A percentile compares a stretch with the other conserved stretches of the same genome.
phyloP scores from a whole-genome alignment of 805 yeast species.

The Candida ficus region DNA sequence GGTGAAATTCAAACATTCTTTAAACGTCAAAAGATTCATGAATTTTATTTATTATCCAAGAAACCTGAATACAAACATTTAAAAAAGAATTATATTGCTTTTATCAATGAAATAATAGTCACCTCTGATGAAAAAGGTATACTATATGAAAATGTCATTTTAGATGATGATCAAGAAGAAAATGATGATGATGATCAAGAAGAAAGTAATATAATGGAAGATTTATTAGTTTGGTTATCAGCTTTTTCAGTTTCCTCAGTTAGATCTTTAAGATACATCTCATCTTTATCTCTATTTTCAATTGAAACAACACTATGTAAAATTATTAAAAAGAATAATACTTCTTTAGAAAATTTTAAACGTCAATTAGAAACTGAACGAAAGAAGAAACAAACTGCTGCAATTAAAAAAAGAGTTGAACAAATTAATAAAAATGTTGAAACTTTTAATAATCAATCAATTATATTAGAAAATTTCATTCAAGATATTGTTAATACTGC shows the following conservation, averaged over 20 bases:
- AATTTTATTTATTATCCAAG: slow-evolving; percentile 59
- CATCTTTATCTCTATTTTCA: slow-evolving; percentile 54
- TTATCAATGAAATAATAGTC: slow-evolving; percentile 47
- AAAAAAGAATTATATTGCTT: slow-evolving; percentile 47
- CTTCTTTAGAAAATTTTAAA: slow-evolving; percentile 33
- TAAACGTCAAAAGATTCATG: slow-evolving; percentile 56
- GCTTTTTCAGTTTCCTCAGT: slow-evolving; percentile 64
- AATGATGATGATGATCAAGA: slow-evolving; percentile 31
- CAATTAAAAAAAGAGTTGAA: slow-evolving; percentile 38
- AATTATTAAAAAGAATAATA: slow-evolving; percentile 32
- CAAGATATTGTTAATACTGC: slow-evolving; percentile 62
- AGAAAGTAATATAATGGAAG: slow-evolving; percentile 38
- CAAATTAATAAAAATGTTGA: slow-evolving; percentile 40
- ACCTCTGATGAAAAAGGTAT: slow-evolving; percentile 58
- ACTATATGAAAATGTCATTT: slow-evolving; percentile 36
- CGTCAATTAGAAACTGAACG: slow-evolving; percentile 32
- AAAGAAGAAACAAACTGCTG: slow-evolving; percentile 30
- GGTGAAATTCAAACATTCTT: slow-evolving; percentile 65
- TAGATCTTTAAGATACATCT: slow-evolving; percentile 63
- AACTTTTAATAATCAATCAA: slow-evolving; percentile 42
- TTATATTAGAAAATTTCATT: slow-evolving; percentile 49
- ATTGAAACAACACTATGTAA: slow-evolving; percentile 60
- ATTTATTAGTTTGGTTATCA: slow-evolving; percentile 68
- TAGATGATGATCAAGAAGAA: slow-evolving; percentile 27
- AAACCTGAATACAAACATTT: slow-evolving; percentile 43